These are phyloP conservation scores for Pleoardoris graminearum DNA, from an alignment of 2,329 filamentous ascomycete species.

Conservation along the genomic window DNA sequence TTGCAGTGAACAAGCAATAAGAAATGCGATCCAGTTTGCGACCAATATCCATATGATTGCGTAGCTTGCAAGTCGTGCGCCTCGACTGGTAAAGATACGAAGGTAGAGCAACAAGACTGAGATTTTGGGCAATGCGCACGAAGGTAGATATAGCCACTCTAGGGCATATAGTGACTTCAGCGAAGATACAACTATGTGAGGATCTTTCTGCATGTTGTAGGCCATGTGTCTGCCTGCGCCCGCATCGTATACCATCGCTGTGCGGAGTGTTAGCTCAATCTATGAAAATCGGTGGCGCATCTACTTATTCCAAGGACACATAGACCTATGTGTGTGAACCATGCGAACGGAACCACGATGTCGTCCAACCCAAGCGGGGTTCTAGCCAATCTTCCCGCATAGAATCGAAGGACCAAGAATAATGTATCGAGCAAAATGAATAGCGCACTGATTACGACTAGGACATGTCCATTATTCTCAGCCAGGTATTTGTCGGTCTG, in stretches of 20 bases:
- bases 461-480: slow-evolving; percentile 9
- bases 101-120: slow-evolving; percentile 11
- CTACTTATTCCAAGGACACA: slow-evolving; percentile 13
- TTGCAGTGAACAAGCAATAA: slow-evolving; percentile 6
- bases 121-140: slow-evolving; percentile 11
- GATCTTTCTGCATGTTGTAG: slow-evolving; percentile 3
- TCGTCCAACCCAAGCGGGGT: slow-evolving; percentile 11
- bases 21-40: slow-evolving; percentile 4
- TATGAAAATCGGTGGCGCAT: not conserved
- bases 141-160: slow-evolving; percentile 12
- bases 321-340: slow-evolving; percentile 10
- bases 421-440: slow-evolving; percentile 11
- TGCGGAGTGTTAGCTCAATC: no score
- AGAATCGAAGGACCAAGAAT: slow-evolving; percentile 10
- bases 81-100: slow-evolving; percentile 9
- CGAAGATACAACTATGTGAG: slow-evolving; percentile 5
- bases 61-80: not conserved
- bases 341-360: slow-evolving; percentile 9
- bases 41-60: slow-evolving; percentile 5
- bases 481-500: no score
- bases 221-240: slow-evolving; percentile 5
- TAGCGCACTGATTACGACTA: slow-evolving; percentile 6
- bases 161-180: slow-evolving; percentile 14
- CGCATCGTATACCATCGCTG: no score
- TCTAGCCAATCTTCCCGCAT: not conserved